These are phyloP conservation scores for Colletotrichum cuscutae DNA, from an alignment of 2,329 filamentous ascomycete genomes.

Conservation along the genomic window DNA sequence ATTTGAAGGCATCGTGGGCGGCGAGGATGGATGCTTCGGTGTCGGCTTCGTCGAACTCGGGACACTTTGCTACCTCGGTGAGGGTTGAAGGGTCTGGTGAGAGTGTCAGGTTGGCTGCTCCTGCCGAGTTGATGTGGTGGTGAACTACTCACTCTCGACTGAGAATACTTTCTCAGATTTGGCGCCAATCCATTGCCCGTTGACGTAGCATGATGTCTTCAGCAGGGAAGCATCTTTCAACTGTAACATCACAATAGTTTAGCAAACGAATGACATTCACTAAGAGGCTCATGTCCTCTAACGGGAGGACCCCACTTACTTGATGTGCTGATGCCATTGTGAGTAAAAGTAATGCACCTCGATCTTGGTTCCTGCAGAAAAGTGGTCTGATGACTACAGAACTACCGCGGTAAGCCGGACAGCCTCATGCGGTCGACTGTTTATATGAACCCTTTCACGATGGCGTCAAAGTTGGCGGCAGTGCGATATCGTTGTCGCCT, in stretches of 20 bases:
- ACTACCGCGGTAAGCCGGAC: not conserved
- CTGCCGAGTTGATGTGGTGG: not conserved
- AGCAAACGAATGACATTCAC: not conserved
- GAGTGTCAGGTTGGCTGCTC: not conserved
- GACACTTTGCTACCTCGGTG: slow-evolving; percentile 74
- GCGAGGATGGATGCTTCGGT: slow-evolving; percentile 76
- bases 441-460: slow-evolving; percentile 27
- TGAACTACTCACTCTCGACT: slow-evolving; percentile 62
- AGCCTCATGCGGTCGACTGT: not conserved
- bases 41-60: slow-evolving; percentile 77
- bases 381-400: not conserved
- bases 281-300: not conserved
- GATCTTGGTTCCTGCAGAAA: slow-evolving; percentile 1
- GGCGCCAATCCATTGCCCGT: slow-evolving; percentile 80
- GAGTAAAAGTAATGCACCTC: slow-evolving; percentile 7
- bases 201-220: slow-evolving; percentile 77
- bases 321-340: slow-evolving; percentile 25
- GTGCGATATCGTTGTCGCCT: slow-evolving; percentile 7
- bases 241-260: slow-evolving; percentile 42
- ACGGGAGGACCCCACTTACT: not conserved
- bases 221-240: slow-evolving; percentile 73
- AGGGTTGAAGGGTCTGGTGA: slow-evolving; percentile 76
- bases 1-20: slow-evolving; percentile 70
- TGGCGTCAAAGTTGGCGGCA: not conserved
- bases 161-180: slow-evolving; percentile 79